Evolutionary conservation across 805 yeast genomes (phyloP).

Genomic region (Candida broadrunensis): DNA sequence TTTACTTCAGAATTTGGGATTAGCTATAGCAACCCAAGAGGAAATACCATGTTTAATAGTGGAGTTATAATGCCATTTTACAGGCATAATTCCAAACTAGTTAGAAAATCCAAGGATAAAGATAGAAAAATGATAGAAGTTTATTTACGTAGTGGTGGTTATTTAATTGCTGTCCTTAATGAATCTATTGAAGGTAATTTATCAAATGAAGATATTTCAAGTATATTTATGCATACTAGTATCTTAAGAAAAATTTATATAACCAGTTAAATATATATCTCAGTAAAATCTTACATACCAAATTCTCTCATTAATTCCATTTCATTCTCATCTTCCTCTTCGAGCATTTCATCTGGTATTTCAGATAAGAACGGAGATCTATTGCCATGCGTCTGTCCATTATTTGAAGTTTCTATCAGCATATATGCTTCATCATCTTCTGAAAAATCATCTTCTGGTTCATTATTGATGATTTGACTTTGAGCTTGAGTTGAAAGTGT

Average conservation of each 20-base stretch:
- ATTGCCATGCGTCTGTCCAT: no score
- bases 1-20: slow-evolving; percentile 54
- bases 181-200: slow-evolving; percentile 18
- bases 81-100: slow-evolving; percentile 41
- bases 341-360: neutral
- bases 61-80: slow-evolving; percentile 56
- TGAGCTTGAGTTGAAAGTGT: neutral
- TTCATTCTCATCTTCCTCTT: slow-evolving; percentile 24
- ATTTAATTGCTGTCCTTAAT: slow-evolving; percentile 45
- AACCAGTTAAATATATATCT: slow-evolving; percentile 2
- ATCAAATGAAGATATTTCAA: slow-evolving; percentile 38
- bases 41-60: slow-evolving; percentile 32
- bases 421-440: slow-evolving; percentile 17
- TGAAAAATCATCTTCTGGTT: slow-evolving; percentile 19
- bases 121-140: slow-evolving; percentile 32
- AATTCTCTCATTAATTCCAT: slow-evolving; percentile 37
- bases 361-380: no score
- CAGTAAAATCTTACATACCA: slow-evolving; percentile 18
- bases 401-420: no score
- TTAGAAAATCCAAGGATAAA: slow-evolving; percentile 27
- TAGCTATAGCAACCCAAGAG: slow-evolving; percentile 30
- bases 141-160: slow-evolving; percentile 51
- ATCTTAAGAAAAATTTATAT: slow-evolving; percentile 48
- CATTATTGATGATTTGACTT: neutral
- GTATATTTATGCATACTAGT: slow-evolving; percentile 45